Base-by-base conservation (phyloP, 2,329 filamentous ascomycete genomes). In the Polychaeton citri region DNA sequence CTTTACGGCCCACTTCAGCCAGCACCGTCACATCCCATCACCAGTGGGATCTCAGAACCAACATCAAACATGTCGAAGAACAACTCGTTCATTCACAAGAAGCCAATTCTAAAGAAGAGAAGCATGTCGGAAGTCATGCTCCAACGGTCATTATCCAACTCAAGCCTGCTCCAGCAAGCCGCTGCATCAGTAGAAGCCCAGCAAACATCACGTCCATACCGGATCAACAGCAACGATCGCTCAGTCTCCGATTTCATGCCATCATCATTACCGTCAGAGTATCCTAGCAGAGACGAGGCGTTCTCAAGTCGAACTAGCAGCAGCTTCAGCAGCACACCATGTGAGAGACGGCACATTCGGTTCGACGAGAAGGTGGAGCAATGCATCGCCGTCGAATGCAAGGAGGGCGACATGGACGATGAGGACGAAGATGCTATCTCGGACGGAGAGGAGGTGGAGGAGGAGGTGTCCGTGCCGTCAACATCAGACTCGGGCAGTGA, bases 321-420 rank as follows among this genome's bases (percentile, higher is more conserved):
- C 32, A 69, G 74, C 6, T 20, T 30, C 12, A 53, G 43, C 35
- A 81, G 81, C 0, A 85, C 73, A 2, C 72, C 74, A 4, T 66
- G 39, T 61, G 74, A 64, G 33, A 73, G 76, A 51, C 86, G 79
- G 41, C 88, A 94, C 55, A 96, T 98, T 45, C 84, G 93, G 52
- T 98, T 98, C 59, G 90, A 95, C 54, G 83, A 95, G 53, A 82
- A 88, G 61, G 90, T 98, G 2, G 79, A 87, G 55, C 88, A 96
- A 56, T 95, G 87, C 56, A 95, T 95, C 45, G 90, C 90, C 6
- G 75, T 98, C 20, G 87, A 96, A 21, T 71, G 76, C 48, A 92
- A 92, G 61, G 76, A 82, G 44, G 79, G 79, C 17, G 80, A 87
- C 33, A 76, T 81, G 19, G 76, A 81, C 8, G 76, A 84, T 34